phyloP scores from a whole-genome alignment of 2,329 filamentous ascomycete species.

The Drechslerella stenobrocha region DNA sequence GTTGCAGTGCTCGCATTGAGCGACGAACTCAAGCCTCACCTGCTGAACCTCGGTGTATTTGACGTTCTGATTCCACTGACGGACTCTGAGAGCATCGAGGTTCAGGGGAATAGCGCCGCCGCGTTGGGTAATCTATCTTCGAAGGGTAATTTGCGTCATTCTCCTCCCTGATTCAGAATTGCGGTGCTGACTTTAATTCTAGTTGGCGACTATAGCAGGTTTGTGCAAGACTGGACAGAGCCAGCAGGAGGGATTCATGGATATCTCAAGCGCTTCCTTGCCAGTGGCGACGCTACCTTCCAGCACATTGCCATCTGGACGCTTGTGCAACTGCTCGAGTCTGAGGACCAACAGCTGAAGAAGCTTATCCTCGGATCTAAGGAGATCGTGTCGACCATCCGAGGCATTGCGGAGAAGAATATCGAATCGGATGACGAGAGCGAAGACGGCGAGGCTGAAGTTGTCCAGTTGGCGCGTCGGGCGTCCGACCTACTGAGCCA shows the following conservation, averaged over 20 bases:
- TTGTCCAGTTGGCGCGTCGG: constrained; percentile 70
- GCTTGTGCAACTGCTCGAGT: constrained; percentile 89
- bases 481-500: constrained; percentile 85
- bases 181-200: constrained; percentile 49
- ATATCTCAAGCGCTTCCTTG: constrained; percentile 88
- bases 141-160: constrained; percentile 69
- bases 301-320: constrained; percentile 99
- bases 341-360: constrained; percentile 86
- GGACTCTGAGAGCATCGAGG: constrained; percentile 92
- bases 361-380: constrained; percentile 84
- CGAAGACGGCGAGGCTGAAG: constrained; percentile 53
- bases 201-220: constrained; percentile 97
- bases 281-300: constrained; percentile 93
- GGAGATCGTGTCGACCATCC: constrained; percentile 89
- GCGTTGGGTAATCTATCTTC: constrained; percentile 94
- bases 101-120: constrained; percentile 96
- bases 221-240: constrained; percentile 89
- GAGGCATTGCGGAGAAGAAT: constrained; percentile 83
- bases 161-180: neutral
- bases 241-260: constrained; percentile 94
- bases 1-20: constrained; percentile 94
- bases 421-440: constrained; percentile 77
- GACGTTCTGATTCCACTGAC: constrained; percentile 95
- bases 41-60: constrained; percentile 89
- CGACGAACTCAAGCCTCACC: constrained; percentile 89